Evolutionary conservation across 176 grass and related monocot species (phyloP).

Genomic region (maize (Zea mays)): Zm-B73-REFERENCE-NAM-5.0 NC_050099.1:195194001-195194500

Average conservation of each 20-base stretch:
- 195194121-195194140: constrained; percentile 50
- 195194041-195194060: constrained; percentile 47
- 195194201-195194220: constrained; percentile 54
- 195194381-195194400: neutral
- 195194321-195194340: constrained; percentile 48
- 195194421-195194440: neutral
- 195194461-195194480: neutral
- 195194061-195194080: constrained; percentile 79
- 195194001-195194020: constrained; percentile 82
- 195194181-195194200: constrained; percentile 56
- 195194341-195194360: neutral
- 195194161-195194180: constrained; percentile 42
- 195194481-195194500: too few relatives aligned
- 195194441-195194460: neutral
- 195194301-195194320: constrained; percentile 94
- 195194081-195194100: constrained; percentile 67
- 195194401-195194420: neutral
- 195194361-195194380: neutral
- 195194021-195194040: constrained; percentile 7
- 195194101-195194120: constrained; percentile 48
- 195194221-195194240: constrained; percentile 73
- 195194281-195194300: constrained; percentile 68
- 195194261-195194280: constrained; percentile 50
- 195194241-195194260: constrained; percentile 40
- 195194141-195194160: constrained; percentile 88